Conservation (phyloP, 2,329 filamentous ascomycete genomes). For the Moelleriella libera region DNA sequence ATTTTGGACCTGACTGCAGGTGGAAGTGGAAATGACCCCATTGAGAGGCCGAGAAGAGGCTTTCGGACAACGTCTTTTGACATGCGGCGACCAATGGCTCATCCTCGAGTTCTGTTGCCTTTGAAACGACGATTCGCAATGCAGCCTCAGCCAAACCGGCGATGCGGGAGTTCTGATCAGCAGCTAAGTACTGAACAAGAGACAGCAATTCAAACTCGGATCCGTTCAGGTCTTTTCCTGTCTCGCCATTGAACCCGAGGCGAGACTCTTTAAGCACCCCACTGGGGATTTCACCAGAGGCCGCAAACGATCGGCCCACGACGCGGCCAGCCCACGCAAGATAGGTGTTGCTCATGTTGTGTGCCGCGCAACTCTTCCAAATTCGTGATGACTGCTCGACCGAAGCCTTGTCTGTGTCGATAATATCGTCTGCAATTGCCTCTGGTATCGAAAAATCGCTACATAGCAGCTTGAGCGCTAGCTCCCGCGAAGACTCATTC, state of each 20-base stretch:
- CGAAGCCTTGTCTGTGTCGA: conserved; percentile 53
- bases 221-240: conserved; percentile 29
- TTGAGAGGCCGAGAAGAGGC: conserved; percentile 37
- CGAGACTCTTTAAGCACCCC: conserved; percentile 47
- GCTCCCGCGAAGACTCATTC: conserved; percentile 51
- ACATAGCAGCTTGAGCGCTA: conserved; percentile 62
- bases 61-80: conserved; percentile 34
- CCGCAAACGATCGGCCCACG: conserved; percentile 69
- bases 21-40: conserved; percentile 38
- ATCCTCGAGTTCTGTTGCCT: conserved; percentile 31
- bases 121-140: conserved; percentile 40
- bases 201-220: conserved; percentile 52
- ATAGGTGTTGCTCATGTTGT: conserved; percentile 52
- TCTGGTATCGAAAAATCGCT: conserved; percentile 51
- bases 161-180: conserved; percentile 38
- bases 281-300: conserved; percentile 53
- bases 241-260: conserved; percentile 33
- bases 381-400: conserved; percentile 49
- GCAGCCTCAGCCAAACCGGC: conserved; percentile 48
- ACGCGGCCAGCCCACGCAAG: conserved; percentile 75
- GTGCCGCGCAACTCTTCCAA: conserved; percentile 61
- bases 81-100: conserved; percentile 34
- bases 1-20: conserved; percentile 36
- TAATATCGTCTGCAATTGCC: conserved; percentile 41
- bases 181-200: conserved; percentile 47